Evolutionary conservation across 169 alveolate genomes (phyloP).

Genomic region (Cryptosporidium sp.): DNA sequence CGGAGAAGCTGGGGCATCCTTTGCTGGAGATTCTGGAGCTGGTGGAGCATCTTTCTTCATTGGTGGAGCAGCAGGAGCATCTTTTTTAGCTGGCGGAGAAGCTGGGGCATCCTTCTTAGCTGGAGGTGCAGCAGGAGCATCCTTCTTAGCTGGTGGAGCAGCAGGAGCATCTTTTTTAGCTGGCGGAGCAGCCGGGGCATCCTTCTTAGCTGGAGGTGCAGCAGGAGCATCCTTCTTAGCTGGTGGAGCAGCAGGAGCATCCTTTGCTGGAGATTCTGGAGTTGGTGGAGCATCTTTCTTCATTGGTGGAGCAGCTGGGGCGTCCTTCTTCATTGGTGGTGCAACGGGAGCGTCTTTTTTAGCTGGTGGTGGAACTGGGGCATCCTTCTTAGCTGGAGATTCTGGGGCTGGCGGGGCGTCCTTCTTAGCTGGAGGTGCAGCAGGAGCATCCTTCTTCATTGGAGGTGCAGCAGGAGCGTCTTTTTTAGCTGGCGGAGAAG

Average conservation of each 20-base stretch:
- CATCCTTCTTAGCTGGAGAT: background rate
- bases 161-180: background rate
- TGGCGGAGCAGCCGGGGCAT: background rate
- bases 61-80: background rate
- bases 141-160: background rate
- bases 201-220: background rate
- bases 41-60: background rate
- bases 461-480: background rate
- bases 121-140: constrained; percentile 12
- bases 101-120: background rate
- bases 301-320: background rate
- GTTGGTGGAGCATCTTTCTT: background rate
- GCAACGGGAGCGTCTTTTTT: background rate
- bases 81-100: constrained; percentile 2
- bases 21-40: background rate
- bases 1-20: background rate
- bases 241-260: constrained; percentile 6
- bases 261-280: background rate
- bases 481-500: background rate
- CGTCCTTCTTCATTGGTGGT: background rate
- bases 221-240: background rate
- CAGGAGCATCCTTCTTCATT: constrained; percentile 6
- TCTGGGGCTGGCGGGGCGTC: constrained; percentile 8
- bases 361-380: constrained; percentile 9
- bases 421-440: constrained; percentile 6